Evolutionary conservation across 108 stramenopile species (phyloP).

Genomic region (Skeletonema grethae): DNA sequence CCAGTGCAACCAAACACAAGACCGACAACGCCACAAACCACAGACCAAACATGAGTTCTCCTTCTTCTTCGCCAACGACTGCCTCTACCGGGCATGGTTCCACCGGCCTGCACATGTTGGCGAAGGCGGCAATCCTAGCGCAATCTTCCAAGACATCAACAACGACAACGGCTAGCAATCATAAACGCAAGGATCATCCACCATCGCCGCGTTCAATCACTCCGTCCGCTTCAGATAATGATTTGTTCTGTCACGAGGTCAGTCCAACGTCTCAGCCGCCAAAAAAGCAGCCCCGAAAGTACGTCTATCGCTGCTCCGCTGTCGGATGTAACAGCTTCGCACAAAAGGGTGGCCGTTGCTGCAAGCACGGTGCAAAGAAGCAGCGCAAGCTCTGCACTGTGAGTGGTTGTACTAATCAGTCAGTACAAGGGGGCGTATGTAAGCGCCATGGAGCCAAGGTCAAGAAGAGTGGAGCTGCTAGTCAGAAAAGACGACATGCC

Average conservation of each 20-base stretch:
- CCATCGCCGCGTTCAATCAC: background rate
- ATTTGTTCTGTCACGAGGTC: background rate
- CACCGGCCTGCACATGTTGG: background rate
- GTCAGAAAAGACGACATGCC: background rate
- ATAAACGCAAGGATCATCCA: background rate
- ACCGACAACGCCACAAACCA: background rate
- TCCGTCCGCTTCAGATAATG: background rate
- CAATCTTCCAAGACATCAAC: background rate
- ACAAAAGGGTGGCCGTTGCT: slow-evolving; percentile 16
- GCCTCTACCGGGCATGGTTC: background rate
- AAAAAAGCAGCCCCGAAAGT: background rate
- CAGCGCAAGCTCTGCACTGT: slow-evolving; percentile 9
- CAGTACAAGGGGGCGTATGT: slow-evolving; percentile 1
- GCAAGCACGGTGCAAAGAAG: slow-evolving; percentile 19
- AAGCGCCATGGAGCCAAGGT: slow-evolving; percentile 14
- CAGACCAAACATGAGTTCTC: background rate
- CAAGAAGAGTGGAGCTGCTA: background rate
- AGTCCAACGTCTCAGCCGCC: background rate
- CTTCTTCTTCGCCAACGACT: background rate
- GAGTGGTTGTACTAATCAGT: slow-evolving; percentile 1
- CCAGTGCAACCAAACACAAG: background rate
- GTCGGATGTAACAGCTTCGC: slow-evolving; percentile 14
- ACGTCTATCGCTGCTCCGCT: slow-evolving; percentile 1
- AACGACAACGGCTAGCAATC: background rate
- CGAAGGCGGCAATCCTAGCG: background rate